Evolutionary conservation across 345 rosid species (phyloP), one percentile per base, ranked within the genome.

Genomic region (Eutrema yunnanense): DNA sequence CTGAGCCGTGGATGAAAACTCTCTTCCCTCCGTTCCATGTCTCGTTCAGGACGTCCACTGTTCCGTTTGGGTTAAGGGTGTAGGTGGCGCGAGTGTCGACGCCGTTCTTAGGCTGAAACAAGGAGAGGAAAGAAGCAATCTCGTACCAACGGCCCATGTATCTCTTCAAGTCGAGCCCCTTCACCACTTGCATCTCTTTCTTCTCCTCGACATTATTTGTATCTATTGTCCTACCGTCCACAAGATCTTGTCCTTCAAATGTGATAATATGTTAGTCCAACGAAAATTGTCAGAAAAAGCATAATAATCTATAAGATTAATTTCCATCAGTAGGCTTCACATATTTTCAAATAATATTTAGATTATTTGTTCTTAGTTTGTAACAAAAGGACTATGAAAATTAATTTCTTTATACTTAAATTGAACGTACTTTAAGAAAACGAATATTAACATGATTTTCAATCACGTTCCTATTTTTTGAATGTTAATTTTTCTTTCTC

Each of bases 111-210:
- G 98, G 98, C 67, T 94, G 98, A 71, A 86, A 86, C n/a, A 14
- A 6, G 2, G 98, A 89, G 0, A 92, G 98, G 71, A 89, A 88
- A 14, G 92, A 86, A 5, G 97, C 97, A 43, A 94, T 88, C 79
- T 94, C 98, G 79, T 94, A 86, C 97, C 97, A 91, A 40, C 96
- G 82, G 3, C 97, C 98, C 96, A 86, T 89, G 85, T 89, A 94
- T 33, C 89, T 81, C 65, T 78, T 44, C 66, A 91, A 1, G 74
- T 94, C 96, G 5, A 94, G 67, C 2, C 81, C 84, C 62, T 68
- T 88, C 76, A 89, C 96, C 73, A 89, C 96, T 62, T 87, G 80
- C 93, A 94, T 94, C 69, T 71, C 80, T 59, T 81, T 86, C 62
- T 77, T 74, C 60, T 9, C 56, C 8, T 22, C 14, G 56, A 12